A percentile compares a stretch with the other conserved stretches of the same genome.
These are phyloP conservation scores for Aquanectria penicillioides DNA, from an alignment of 2,329 filamentous ascomycete species.

Conservation along the genomic window DNA sequence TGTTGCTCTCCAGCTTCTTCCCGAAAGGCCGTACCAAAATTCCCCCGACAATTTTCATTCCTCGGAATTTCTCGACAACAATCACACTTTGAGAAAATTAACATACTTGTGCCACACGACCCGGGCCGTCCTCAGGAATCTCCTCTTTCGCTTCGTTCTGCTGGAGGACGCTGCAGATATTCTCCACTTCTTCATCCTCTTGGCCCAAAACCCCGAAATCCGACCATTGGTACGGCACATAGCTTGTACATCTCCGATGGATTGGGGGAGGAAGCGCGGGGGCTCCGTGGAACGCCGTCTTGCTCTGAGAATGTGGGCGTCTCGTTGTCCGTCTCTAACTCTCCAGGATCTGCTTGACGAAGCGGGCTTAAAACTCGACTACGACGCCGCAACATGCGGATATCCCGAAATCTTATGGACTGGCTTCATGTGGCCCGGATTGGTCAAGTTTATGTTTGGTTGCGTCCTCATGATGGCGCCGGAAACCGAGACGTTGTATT, in stretches of 20 bases:
- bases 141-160: slow-evolving; percentile 30
- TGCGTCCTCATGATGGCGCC: slow-evolving; percentile 8
- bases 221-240: slow-evolving; percentile 4
- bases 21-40: neutral
- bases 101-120: slow-evolving; percentile 29
- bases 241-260: neutral
- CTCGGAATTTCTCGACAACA: neutral
- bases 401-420: neutral
- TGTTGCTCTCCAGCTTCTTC: neutral
- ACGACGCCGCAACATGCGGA: neutral
- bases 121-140: slow-evolving; percentile 24
- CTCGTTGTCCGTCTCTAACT: neutral
- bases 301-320: neutral
- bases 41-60: neutral
- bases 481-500: neutral
- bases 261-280: neutral
- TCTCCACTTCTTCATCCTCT: slow-evolving; percentile 23
- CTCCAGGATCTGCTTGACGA: neutral
- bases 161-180: slow-evolving; percentile 17
- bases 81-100: slow-evolving; percentile 5
- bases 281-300: neutral
- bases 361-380: slow-evolving; percentile 6
- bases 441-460: slow-evolving; percentile 11
- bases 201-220: slow-evolving; percentile 25
- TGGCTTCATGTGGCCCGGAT: neutral